Evolutionary conservation across 2,329 filamentous ascomycete species (phyloP), one percentile per base, ranked within the genome.

Genomic region (Massarina eburnea): DNA sequence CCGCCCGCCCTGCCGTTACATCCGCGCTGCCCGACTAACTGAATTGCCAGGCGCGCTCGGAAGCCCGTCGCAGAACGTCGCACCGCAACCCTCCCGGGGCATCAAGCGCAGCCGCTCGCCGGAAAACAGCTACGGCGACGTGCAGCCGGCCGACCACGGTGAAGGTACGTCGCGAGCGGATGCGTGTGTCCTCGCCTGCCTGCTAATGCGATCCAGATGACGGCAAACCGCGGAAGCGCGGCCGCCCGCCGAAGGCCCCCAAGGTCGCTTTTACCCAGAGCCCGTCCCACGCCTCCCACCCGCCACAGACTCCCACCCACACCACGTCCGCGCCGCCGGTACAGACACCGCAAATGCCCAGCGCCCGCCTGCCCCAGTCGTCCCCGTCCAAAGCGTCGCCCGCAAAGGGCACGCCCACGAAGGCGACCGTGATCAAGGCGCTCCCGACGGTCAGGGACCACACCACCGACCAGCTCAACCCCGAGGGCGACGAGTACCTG

Each of bases 371-470:
- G 32, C 73, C 77, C 30, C 76, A 78, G 45, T 62, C 64, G 8
- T 81, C 81, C 17, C 81, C 82, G 12, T 72, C 74, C 17, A 89
- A 82, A 51, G 70, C 75, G 15, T 84, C 83, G 12, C 80, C 90
- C 14, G 84, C 88, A 18, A 94, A 92, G 71, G 81, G 86, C 2
- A 90, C 90, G 3, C 88, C 89, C 4, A 85, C 85, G 26, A 95
- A 95, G 73, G 79, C 84, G 22, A 66, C 78, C 8, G 89, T 92
- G 8, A 79, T 97, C 59, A 99, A 99, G 73, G 94, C 94, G 1
- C 78, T 99, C 34, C 94, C 94, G 2, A 97, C 94, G 3, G 94
- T 97, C 12, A 81, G 94, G 71, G 94, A 99, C 65, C 94, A 99
- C 70, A 99, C 94, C 2, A 97, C 92, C 14, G 92, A 97, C 68